Evolutionary conservation across 306 rosid genomes (phyloP).

Genomic region (Fagus crenata): DNA sequence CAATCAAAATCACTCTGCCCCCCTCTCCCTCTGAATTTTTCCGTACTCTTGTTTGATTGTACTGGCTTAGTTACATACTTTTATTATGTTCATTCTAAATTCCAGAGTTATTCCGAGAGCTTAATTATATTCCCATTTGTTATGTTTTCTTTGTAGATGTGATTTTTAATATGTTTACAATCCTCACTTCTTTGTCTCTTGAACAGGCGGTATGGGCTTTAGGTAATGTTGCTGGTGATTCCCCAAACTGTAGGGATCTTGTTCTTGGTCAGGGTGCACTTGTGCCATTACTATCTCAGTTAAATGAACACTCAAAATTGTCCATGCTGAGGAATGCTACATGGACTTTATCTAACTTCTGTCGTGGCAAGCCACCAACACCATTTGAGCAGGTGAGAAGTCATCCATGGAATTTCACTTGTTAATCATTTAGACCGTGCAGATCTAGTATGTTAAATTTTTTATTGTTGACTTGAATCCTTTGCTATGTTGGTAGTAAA

Average conservation of each 20-base stretch:
- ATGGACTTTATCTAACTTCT: slow-evolving; percentile 63
- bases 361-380: slow-evolving; percentile 64
- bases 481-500: not conserved
- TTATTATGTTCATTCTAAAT: not conserved
- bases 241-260: slow-evolving; percentile 61
- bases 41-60: not conserved
- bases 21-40: not conserved
- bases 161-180: slow-evolving; percentile 2
- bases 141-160: not conserved
- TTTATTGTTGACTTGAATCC: slow-evolving; percentile 2
- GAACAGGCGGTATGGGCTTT: slow-evolving; percentile 62
- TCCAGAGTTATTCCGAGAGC: not conserved
- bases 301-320: slow-evolving; percentile 56
- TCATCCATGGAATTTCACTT: not conserved
- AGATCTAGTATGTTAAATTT: not conserved
- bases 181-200: slow-evolving; percentile 9
- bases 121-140: not conserved
- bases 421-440: not conserved
- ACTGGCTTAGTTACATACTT: not conserved
- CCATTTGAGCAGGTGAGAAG: slow-evolving; percentile 55
- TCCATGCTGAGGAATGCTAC: slow-evolving; percentile 65
- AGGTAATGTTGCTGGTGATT: slow-evolving; percentile 71
- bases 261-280: slow-evolving; percentile 60
- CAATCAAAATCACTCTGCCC: not conserved
- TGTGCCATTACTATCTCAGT: slow-evolving; percentile 45